Evolutionary conservation across 1,139 yeast species (phyloP).

Genomic region (Scheffersomyces stambukii): DNA sequence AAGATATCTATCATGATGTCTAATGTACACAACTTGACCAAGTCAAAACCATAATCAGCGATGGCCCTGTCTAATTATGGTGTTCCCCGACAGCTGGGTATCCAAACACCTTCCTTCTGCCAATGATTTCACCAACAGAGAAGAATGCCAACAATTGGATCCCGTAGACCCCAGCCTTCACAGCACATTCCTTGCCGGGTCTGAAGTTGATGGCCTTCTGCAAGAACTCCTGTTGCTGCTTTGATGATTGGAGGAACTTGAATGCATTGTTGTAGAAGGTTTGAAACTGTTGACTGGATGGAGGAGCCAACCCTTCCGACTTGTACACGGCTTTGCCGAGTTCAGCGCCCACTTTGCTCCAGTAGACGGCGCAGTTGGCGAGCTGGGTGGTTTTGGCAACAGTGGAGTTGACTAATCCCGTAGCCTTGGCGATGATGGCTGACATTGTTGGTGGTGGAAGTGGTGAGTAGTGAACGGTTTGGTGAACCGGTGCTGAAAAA

Average conservation of each 20-base stretch:
- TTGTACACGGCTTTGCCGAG: conserved; percentile 85
- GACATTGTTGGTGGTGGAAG: conserved; percentile 32
- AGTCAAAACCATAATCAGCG: too few species aligned
- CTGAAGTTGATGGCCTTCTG: conserved; percentile 41
- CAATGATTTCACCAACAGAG: conserved; percentile 93
- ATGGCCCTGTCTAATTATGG: conserved; percentile 5
- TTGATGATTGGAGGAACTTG: conserved; percentile 34
- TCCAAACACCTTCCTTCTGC: conserved; percentile 90
- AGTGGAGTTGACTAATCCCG: conserved; percentile 35
- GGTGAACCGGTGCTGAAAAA: conserved; percentile 2
- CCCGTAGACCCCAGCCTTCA: conserved; percentile 71
- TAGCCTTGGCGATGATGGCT: conserved; percentile 45
- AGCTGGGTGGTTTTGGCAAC: conserved; percentile 37
- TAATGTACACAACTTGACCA: too few species aligned
- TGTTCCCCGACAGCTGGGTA: conserved; percentile 53
- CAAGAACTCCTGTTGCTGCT: conserved; percentile 46
- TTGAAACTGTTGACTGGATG: conserved; percentile 74
- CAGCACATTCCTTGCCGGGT: conserved; percentile 53
- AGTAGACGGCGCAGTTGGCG: conserved; percentile 62
- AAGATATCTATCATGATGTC: not conserved
- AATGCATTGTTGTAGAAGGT: conserved; percentile 57
- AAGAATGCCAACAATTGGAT: conserved; percentile 88
- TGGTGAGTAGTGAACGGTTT: conserved; percentile 1
- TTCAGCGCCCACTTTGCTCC: conserved; percentile 88
- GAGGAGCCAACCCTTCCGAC: conserved; percentile 93